Conservation (phyloP, 768 basidiomycete genomes). For the Trametes coccinea region DNA sequence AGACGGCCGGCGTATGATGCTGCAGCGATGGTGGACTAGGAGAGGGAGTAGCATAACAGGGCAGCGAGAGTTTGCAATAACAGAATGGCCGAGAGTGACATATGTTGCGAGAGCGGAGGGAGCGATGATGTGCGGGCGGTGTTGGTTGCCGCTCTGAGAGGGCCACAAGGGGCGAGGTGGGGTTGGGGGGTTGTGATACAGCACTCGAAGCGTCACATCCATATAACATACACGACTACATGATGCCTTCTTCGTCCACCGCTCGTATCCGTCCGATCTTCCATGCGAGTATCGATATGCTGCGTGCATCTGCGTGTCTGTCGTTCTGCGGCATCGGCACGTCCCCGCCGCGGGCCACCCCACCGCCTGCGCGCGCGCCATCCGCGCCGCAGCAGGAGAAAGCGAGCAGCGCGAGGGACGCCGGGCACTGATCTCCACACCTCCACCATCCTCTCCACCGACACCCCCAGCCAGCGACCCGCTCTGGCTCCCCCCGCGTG, state of each 20-base stretch:
- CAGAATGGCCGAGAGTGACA: too few species aligned
- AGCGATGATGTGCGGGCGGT: too few species aligned
- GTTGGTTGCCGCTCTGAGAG: not conserved
- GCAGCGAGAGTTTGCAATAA: too few species aligned
- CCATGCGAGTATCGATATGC: not conserved
- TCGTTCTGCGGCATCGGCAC: not conserved
- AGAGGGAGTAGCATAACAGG: too few species aligned
- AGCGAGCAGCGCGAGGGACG: not conserved
- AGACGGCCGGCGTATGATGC: too few species aligned
- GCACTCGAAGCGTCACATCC: slow-evolving; percentile 6
- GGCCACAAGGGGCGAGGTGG: not conserved
- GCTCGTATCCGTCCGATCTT: slow-evolving; percentile 10
- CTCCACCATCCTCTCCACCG: not conserved
- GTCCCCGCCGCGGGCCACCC: not conserved
- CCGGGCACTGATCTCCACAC: not conserved
- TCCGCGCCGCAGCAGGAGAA: not conserved
- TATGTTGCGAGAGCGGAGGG: too few species aligned
- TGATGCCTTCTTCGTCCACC: slow-evolving; percentile 4
- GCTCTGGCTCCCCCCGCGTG: slow-evolving; percentile 1
- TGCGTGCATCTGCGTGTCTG: not conserved
- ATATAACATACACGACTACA: slow-evolving; percentile 12
- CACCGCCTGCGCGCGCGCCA: not conserved
- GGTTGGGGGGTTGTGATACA: not conserved
- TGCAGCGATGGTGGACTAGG: too few species aligned
- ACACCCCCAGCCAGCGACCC: not conserved